phyloP scores from a whole-genome alignment of 768 basidiomycete genomes.

The Trametes punicea region DNA sequence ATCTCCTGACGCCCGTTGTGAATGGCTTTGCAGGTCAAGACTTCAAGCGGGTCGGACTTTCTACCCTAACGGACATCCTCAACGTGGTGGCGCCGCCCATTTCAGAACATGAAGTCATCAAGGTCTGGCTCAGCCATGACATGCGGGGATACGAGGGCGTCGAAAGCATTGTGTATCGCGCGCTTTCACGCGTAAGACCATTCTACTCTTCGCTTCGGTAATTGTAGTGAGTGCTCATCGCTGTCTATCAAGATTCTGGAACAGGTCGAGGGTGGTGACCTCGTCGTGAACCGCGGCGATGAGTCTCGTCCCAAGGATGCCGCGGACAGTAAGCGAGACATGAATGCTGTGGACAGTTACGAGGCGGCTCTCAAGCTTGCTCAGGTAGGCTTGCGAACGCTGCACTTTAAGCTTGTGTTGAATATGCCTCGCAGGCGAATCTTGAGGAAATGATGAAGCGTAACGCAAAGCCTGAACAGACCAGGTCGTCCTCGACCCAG shows the following conservation, averaged over 20 bases:
- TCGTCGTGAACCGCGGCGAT: slow-evolving; percentile 81
- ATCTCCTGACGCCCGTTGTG: slow-evolving; percentile 6
- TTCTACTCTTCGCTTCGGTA: slow-evolving; percentile 3
- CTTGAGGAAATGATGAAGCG: slow-evolving; percentile 71
- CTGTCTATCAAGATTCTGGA: slow-evolving; percentile 65
- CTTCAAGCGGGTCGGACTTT: slow-evolving; percentile 82
- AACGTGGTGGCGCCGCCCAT: slow-evolving; percentile 98
- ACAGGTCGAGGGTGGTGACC: slow-evolving; percentile 90
- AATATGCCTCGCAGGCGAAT: slow-evolving; percentile 52
- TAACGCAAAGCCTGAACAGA: slow-evolving; percentile 40
- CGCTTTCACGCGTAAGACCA: slow-evolving; percentile 66
- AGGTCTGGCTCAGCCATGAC: slow-evolving; percentile 93
- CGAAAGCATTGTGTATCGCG: slow-evolving; percentile 89
- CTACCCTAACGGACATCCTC: slow-evolving; percentile 86
- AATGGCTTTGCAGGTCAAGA: slow-evolving; percentile 63
- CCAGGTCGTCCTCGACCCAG: slow-evolving; percentile 33
- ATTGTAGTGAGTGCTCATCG: background rate
- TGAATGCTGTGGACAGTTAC: slow-evolving; percentile 82
- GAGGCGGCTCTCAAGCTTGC: slow-evolving; percentile 82
- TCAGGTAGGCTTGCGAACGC: slow-evolving; percentile 43
- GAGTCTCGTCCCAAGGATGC: slow-evolving; percentile 67
- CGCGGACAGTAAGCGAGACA: slow-evolving; percentile 51
- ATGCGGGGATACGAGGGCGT: slow-evolving; percentile 97
- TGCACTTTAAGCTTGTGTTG: background rate
- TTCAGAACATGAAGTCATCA: slow-evolving; percentile 96